A percentile compares a stretch with the other conserved stretches of the same genome.
These are phyloP conservation scores for Chlamydomonas urium DNA, from an alignment of 139 green algal genomes.

Conservation along the genomic window DNA sequence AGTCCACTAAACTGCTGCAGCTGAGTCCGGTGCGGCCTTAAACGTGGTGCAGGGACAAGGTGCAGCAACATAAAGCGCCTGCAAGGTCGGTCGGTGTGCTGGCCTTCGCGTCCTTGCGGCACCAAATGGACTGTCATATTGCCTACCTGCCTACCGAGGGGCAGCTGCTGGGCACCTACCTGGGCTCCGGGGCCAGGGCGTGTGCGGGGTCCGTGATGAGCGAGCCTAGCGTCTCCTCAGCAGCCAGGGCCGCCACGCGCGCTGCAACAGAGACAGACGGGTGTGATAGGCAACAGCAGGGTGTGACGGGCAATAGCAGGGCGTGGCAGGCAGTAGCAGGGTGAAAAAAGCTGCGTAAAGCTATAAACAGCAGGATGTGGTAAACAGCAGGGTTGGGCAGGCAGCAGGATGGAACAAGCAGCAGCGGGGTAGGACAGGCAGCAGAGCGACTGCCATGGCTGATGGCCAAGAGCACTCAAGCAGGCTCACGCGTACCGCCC, in stretches of 20 bases:
- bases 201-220: slow-evolving; percentile 49
- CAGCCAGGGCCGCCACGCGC: slow-evolving; percentile 23
- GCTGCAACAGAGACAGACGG: neutral
- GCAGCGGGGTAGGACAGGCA: too few relatives aligned
- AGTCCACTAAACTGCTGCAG: neutral
- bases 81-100: neutral
- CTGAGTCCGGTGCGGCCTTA: neutral
- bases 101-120: neutral
- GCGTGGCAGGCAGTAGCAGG: neutral
- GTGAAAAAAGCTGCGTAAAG: neutral
- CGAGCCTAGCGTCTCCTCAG: slow-evolving; percentile 35
- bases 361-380: neutral
- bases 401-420: too few relatives aligned
- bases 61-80: neutral
- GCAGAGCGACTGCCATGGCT: too few relatives aligned
- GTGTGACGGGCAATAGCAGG: neutral
- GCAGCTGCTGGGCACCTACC: too few relatives aligned
- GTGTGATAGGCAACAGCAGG: neutral
- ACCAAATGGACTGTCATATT: neutral
- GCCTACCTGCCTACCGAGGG: neutral
- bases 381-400: neutral
- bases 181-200: slow-evolving; percentile 29
- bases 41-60: neutral
- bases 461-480: neutral
- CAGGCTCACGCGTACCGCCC: neutral